A percentile compares a stretch with the other conserved stretches of the same genome.
Conservation (phyloP, 2,329 filamentous ascomycete species). For the Neopestalotiopsis sp. region DNA sequence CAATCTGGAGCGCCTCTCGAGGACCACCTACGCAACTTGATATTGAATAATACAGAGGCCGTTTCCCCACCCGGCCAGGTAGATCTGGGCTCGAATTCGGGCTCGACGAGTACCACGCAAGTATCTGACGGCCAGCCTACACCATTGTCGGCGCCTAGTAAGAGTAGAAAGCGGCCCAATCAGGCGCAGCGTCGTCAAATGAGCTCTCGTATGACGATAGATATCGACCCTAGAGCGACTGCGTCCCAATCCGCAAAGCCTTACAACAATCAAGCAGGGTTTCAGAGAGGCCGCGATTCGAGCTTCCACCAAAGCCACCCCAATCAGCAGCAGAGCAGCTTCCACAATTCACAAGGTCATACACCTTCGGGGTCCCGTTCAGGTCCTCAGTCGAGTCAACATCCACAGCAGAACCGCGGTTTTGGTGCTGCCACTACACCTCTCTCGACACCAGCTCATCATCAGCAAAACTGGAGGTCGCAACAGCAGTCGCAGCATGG, state of each 20-base stretch:
- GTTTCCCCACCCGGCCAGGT: neutral
- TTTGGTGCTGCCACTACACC: slow-evolving; percentile 22
- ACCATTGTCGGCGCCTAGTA: neutral
- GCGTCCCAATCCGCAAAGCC: slow-evolving; percentile 5
- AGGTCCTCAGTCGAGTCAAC: slow-evolving; percentile 15
- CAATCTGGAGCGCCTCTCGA: slow-evolving; percentile 13
- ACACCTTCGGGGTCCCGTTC: slow-evolving; percentile 6
- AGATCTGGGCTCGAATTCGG: neutral
- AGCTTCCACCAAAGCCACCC: slow-evolving; percentile 22
- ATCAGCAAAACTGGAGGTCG: slow-evolving; percentile 28
- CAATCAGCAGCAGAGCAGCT: slow-evolving; percentile 30
- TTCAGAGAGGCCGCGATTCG: slow-evolving; percentile 24
- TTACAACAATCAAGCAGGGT: neutral
- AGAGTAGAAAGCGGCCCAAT: slow-evolving; percentile 57
- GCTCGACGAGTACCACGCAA: neutral
- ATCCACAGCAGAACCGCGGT: slow-evolving; percentile 23
- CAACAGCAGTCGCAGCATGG: slow-evolving; percentile 25
- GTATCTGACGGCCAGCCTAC: neutral
- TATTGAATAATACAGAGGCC: slow-evolving; percentile 10
- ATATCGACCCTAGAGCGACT: slow-evolving; percentile 51
- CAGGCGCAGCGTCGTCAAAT: slow-evolving; percentile 69
- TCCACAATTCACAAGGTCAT: slow-evolving; percentile 18
- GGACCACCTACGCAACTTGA: slow-evolving; percentile 16
- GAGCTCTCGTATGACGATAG: slow-evolving; percentile 62
- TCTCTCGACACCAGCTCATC: slow-evolving; percentile 16